Percentiles rank a stretch among this genome's conserved stretches.
These are phyloP conservation scores for Lentinus tigrinus DNA, from an alignment of 768 basidiomycete genomes.

Conservation along the genomic window DNA sequence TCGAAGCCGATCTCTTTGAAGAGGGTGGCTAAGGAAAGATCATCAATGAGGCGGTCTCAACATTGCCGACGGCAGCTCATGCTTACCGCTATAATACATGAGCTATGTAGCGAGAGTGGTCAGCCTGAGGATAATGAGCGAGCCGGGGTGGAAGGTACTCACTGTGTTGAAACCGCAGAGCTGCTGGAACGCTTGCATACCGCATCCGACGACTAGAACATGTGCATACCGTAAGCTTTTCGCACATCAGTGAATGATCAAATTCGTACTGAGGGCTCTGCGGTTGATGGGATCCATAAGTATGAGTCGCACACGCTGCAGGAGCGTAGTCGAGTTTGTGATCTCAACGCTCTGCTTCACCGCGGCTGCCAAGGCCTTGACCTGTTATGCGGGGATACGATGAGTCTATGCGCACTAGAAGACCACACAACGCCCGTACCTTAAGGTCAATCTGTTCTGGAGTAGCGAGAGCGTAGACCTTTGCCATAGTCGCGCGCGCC, in stretches of 20 bases:
- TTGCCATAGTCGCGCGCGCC: slow-evolving; percentile 56
- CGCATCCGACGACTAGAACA: slow-evolving; percentile 65
- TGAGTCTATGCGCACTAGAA: not conserved
- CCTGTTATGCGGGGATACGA: slow-evolving; percentile 29
- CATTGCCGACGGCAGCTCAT: not conserved
- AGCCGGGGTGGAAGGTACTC: too few species aligned
- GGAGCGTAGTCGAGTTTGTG: slow-evolving; percentile 58
- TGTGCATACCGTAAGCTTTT: not conserved
- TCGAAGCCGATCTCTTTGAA: slow-evolving; percentile 81
- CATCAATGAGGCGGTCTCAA: not conserved
- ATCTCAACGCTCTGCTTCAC: slow-evolving; percentile 65
- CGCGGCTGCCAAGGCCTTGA: slow-evolving; percentile 56
- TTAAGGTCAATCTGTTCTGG: slow-evolving; percentile 67
- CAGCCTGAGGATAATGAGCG: too few species aligned
- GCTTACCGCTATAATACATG: slow-evolving; percentile 29
- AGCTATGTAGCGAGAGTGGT: slow-evolving; percentile 1
- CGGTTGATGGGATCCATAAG: slow-evolving; percentile 57
- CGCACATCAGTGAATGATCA: not conserved
- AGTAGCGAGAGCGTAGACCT: slow-evolving; percentile 68
- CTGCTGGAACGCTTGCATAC: slow-evolving; percentile 82
- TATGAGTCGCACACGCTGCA: slow-evolving; percentile 55
- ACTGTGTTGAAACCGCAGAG: slow-evolving; percentile 84
- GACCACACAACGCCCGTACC: slow-evolving; percentile 31
- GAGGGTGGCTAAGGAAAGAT: slow-evolving; percentile 66
- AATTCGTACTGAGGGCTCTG: slow-evolving; percentile 62